These are phyloP conservation scores for Candida krabiensis DNA, from an alignment of 805 yeast species.

Conservation along the genomic window DNA sequence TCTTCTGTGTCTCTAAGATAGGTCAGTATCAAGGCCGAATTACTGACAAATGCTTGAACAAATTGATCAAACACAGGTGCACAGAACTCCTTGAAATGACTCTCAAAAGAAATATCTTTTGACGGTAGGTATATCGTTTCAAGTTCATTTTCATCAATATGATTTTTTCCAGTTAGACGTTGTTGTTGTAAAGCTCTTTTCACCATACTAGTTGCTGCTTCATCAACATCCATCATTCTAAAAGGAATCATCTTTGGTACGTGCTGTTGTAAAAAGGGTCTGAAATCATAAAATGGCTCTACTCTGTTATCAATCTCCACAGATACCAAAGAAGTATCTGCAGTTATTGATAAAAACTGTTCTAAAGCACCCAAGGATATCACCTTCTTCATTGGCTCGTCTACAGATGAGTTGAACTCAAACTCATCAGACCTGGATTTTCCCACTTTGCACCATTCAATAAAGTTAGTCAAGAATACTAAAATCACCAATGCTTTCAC, in stretches of 20 bases:
- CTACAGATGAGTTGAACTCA: conserved; percentile 48
- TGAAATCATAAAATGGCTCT: conserved; percentile 55
- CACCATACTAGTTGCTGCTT: conserved; percentile 37
- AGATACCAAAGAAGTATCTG: conserved; percentile 47
- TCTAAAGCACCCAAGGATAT: conserved; percentile 72
- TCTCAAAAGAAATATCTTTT: conserved; percentile 21
- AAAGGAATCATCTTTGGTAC: conserved; percentile 57
- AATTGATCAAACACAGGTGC: conserved; percentile 48
- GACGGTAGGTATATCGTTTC: conserved; percentile 25
- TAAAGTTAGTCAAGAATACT: conserved; percentile 56
- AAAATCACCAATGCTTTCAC: conserved; percentile 47
- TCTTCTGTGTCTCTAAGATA: conserved; percentile 73
- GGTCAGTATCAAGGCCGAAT: conserved; percentile 66
- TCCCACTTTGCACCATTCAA: conserved; percentile 64
- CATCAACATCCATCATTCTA: conserved; percentile 52
- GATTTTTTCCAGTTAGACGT: conserved; percentile 24
- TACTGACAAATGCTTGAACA: conserved; percentile 55
- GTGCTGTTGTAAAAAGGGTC: conserved; percentile 64
- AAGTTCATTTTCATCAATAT: conserved; percentile 30
- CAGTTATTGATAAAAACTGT: conserved; percentile 58
- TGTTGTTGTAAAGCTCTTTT: conserved; percentile 31
- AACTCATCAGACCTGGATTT: conserved; percentile 41
- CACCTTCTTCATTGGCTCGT: conserved; percentile 56
- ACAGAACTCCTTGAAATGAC: conserved; percentile 36
- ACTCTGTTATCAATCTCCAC: conserved; percentile 11